Evolutionary conservation across 2,329 filamentous ascomycete genomes (phyloP).

Genomic region (Atkinsonella texensis): DNA sequence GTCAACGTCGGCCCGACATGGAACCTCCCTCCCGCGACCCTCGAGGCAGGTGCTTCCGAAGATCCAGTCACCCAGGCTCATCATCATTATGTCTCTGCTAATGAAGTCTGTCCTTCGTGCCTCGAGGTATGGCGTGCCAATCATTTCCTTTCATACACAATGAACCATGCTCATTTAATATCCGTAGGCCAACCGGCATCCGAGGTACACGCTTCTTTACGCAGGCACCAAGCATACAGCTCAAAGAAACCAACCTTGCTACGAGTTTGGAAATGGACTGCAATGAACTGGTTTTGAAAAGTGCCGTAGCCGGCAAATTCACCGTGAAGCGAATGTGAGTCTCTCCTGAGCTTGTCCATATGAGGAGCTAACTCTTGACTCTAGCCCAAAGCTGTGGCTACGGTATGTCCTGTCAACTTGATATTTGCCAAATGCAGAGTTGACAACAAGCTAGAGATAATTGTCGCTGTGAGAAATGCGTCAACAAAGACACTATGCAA

Average conservation of each 20-base stretch:
- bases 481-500: conserved; percentile 31
- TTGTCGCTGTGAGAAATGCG: conserved; percentile 28
- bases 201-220: conserved; percentile 4
- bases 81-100: background rate
- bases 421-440: background rate
- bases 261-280: conserved; percentile 7
- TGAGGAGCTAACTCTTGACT: background rate
- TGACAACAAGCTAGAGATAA: conserved; percentile 23
- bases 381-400: conserved; percentile 12
- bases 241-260: conserved; percentile 5
- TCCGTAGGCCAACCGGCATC: background rate
- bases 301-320: background rate
- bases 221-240: background rate
- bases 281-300: conserved; percentile 6
- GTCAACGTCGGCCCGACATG: too few relatives aligned
- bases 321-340: conserved; percentile 7
- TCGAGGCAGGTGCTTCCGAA: too few relatives aligned
- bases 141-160: background rate
- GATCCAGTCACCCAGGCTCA: background rate
- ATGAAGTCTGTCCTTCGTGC: background rate
- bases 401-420: conserved; percentile 8
- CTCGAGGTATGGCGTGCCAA: background rate
- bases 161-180: background rate
- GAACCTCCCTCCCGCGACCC: too few relatives aligned
- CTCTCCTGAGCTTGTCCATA: background rate